These are phyloP conservation scores for Nicotiana attenuata DNA, from an alignment of 257 asterid genomes.

Conservation along the genomic window DNA sequence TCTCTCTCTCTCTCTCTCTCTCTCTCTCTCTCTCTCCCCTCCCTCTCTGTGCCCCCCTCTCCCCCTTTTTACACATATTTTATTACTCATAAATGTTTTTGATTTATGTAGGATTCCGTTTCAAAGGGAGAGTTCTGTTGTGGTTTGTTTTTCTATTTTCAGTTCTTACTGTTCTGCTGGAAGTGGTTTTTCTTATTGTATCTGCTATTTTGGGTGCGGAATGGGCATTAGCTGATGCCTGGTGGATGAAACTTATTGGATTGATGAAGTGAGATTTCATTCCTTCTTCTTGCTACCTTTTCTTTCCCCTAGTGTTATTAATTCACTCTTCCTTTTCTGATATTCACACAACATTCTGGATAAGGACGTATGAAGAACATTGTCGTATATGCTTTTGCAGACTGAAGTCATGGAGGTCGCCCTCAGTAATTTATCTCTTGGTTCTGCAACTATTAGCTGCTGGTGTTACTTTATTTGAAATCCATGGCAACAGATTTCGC, in stretches of 20 bases:
- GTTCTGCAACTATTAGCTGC: slow-evolving; percentile 52
- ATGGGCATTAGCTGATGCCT: slow-evolving; percentile 48
- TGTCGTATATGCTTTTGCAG: slow-evolving; percentile 40
- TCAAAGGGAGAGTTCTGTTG: slow-evolving; percentile 47
- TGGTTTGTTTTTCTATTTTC: slow-evolving; percentile 66
- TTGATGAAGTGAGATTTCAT: slow-evolving; percentile 48
- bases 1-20: neutral
- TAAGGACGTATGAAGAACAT: neutral
- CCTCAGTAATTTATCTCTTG: slow-evolving; percentile 46
- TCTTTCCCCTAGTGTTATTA: neutral
- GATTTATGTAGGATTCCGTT: slow-evolving; percentile 51
- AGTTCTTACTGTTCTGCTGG: slow-evolving; percentile 36
- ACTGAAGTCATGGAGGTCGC: slow-evolving; percentile 59
- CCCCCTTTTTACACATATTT: slow-evolving; percentile 7
- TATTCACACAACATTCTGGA: neutral
- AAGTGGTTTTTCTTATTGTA: slow-evolving; percentile 45
- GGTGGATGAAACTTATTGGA: slow-evolving; percentile 78
- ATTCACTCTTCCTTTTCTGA: neutral
- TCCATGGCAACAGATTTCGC: slow-evolving; percentile 47
- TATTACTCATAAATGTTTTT: slow-evolving; percentile 7
- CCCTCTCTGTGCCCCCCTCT: neutral
- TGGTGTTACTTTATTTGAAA: slow-evolving; percentile 49
- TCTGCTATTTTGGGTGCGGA: slow-evolving; percentile 40
- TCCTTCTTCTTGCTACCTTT: slow-evolving; percentile 1
- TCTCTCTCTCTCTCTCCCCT: too few relatives aligned